Conservation (phyloP, 306 rosid species). For the Crotalaria pallida region DNA sequence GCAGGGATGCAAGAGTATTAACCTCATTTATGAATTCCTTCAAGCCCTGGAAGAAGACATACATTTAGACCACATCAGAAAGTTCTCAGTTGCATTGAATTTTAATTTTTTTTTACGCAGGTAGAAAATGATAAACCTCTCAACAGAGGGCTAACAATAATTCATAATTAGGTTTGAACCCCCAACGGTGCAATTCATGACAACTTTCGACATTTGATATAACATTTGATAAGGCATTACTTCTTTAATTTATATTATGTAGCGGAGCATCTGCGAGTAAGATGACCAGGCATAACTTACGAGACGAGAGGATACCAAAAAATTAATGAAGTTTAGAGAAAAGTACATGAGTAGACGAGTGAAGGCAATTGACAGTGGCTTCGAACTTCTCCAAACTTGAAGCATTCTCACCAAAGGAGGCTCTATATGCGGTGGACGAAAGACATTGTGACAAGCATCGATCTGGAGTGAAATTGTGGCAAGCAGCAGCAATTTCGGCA, state of each 20-base stretch:
- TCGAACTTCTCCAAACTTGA: conserved; percentile 58
- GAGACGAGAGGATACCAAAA: neutral
- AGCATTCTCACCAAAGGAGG: conserved; percentile 65
- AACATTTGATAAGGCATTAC: neutral
- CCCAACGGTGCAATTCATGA: neutral
- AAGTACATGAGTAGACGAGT: conserved; percentile 64
- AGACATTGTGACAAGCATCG: conserved; percentile 55
- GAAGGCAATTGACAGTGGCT: conserved; percentile 76
- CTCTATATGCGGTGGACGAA: conserved; percentile 60
- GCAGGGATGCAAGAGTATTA: conserved; percentile 61
- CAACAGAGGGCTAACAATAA: neutral
- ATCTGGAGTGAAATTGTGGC: conserved; percentile 64
- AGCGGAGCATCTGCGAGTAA: neutral
- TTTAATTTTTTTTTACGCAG: neutral
- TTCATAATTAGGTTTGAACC: neutral
- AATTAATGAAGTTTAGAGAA: neutral
- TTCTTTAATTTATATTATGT: neutral
- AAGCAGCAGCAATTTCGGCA: conserved; percentile 72
- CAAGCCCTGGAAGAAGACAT: conserved; percentile 48
- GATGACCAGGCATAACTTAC: neutral
- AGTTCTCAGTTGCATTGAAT: neutral
- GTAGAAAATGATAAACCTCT: neutral
- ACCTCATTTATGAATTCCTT: conserved; percentile 78
- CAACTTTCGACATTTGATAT: neutral
- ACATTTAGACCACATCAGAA: neutral